Percentiles rank a stretch among this genome's conserved stretches.
phyloP scores from a whole-genome alignment of 2,329 filamentous ascomycete genomes.

The Curvularia verruculosa region DNA sequence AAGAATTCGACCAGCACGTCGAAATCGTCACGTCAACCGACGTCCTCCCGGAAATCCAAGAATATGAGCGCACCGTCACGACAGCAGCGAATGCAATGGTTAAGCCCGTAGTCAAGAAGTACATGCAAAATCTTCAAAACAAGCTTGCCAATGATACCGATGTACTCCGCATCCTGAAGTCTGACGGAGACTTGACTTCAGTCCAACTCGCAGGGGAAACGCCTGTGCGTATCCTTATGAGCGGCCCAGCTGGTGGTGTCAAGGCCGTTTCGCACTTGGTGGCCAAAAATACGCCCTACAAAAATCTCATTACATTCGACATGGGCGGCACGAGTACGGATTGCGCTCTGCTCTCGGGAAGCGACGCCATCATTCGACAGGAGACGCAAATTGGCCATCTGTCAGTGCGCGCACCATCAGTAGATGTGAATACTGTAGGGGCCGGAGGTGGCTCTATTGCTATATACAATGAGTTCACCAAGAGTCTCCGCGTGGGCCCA shows the following conservation, averaged over 20 bases:
- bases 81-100: conserved; percentile 57
- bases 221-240: conserved; percentile 59
- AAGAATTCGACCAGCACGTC: conserved; percentile 53
- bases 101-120: conserved; percentile 56
- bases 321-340: conserved; percentile 61
- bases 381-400: conserved; percentile 55
- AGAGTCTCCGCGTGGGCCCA: conserved; percentile 58
- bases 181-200: conserved; percentile 57
- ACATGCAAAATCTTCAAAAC: conserved; percentile 51
- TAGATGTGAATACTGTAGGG: conserved; percentile 58
- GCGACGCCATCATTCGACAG: conserved; percentile 53
- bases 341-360: conserved; percentile 54
- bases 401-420: conserved; percentile 55
- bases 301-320: conserved; percentile 58
- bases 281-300: conserved; percentile 54
- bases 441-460: conserved; percentile 59
- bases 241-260: conserved; percentile 58
- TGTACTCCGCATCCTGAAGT: conserved; percentile 57
- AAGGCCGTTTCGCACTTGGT: conserved; percentile 57
- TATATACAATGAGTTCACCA: conserved; percentile 55
- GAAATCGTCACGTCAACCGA: conserved; percentile 56
- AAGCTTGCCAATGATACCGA: conserved; percentile 52
- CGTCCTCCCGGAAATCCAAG: conserved; percentile 56
- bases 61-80: conserved; percentile 58
- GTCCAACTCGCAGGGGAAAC: conserved; percentile 53